Evolutionary conservation across 805 yeast species (phyloP).

Genomic region (Saccharomycopsis guyanensis): DNA sequence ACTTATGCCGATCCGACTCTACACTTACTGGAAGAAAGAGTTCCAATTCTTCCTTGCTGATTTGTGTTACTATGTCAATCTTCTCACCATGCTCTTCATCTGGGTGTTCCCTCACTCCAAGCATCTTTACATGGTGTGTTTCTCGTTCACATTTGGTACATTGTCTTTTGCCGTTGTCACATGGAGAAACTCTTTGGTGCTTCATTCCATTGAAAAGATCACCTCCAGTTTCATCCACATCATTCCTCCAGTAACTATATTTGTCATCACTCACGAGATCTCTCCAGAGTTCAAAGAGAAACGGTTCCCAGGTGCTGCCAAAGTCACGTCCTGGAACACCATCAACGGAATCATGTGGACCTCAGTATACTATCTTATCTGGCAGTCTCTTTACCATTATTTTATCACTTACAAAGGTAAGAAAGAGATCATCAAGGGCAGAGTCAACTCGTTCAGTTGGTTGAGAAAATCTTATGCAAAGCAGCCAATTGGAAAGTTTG

Average conservation of each 20-base stretch:
- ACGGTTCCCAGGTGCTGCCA: slow-evolving; percentile 78
- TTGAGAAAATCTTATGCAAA: slow-evolving; percentile 65
- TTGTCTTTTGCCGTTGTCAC: slow-evolving; percentile 89
- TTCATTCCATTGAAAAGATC: slow-evolving; percentile 87
- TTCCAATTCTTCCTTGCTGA: slow-evolving; percentile 89
- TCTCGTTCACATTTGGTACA: slow-evolving; percentile 83
- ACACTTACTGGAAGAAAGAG: slow-evolving; percentile 70
- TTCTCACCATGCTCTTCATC: slow-evolving; percentile 56
- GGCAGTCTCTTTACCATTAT: slow-evolving; percentile 90
- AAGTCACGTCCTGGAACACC: slow-evolving; percentile 64
- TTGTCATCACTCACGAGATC: slow-evolving; percentile 78
- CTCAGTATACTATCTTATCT: slow-evolving; percentile 69
- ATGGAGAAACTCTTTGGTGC: slow-evolving; percentile 89
- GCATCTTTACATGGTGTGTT: slow-evolving; percentile 71
- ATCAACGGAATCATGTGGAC: slow-evolving; percentile 68
- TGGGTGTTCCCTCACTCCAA: slow-evolving; percentile 79
- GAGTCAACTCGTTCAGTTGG: slow-evolving; percentile 81
- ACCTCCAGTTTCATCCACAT: slow-evolving; percentile 88
- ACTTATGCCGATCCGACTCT: slow-evolving; percentile 77
- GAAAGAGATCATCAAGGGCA: slow-evolving; percentile 77
- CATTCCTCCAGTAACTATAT: slow-evolving; percentile 82
- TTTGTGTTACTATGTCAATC: slow-evolving; percentile 84
- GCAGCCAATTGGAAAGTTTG: slow-evolving; percentile 62
- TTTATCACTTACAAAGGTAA: slow-evolving; percentile 78
- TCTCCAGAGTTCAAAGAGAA: slow-evolving; percentile 37